phyloP scores from a whole-genome alignment of 2,329 filamentous ascomycete species.

The Teratosphaeria epicoccoides region DNA sequence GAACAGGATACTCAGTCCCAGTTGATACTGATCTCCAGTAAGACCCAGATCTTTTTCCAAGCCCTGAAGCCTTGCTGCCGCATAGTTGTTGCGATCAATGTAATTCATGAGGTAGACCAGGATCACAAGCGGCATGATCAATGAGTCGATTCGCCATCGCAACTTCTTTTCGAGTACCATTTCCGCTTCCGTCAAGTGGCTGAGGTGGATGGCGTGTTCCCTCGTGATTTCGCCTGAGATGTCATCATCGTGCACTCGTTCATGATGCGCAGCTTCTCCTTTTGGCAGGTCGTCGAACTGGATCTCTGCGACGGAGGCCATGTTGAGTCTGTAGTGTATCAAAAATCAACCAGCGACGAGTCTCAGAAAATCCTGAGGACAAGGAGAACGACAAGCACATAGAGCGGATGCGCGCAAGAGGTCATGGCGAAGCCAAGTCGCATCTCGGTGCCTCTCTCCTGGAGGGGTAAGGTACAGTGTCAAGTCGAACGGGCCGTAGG shows the following conservation, averaged over 20 bases:
- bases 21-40: slow-evolving; percentile 52
- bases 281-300: slow-evolving; percentile 1
- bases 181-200: slow-evolving; percentile 22
- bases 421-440: background rate
- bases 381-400: background rate
- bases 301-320: background rate
- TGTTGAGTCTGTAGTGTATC: background rate
- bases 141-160: slow-evolving; percentile 58
- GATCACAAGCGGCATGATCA: slow-evolving; percentile 59
- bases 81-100: slow-evolving; percentile 46
- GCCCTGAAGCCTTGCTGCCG: slow-evolving; percentile 54
- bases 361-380: background rate
- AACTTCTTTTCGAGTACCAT: slow-evolving; percentile 43
- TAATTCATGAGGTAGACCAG: slow-evolving; percentile 42
- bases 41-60: slow-evolving; percentile 51
- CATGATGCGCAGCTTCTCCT: slow-evolving; percentile 13
- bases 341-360: no score
- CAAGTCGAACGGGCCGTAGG: background rate
- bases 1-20: slow-evolving; percentile 48
- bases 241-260: slow-evolving; percentile 18
- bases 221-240: slow-evolving; percentile 9
- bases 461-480: background rate
- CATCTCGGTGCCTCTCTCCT: background rate
- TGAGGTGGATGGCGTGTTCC: slow-evolving; percentile 17
- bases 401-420: background rate